phyloP scores from a whole-genome alignment of 1,139 yeast species.

The Geotrichum aggregatum region DNA sequence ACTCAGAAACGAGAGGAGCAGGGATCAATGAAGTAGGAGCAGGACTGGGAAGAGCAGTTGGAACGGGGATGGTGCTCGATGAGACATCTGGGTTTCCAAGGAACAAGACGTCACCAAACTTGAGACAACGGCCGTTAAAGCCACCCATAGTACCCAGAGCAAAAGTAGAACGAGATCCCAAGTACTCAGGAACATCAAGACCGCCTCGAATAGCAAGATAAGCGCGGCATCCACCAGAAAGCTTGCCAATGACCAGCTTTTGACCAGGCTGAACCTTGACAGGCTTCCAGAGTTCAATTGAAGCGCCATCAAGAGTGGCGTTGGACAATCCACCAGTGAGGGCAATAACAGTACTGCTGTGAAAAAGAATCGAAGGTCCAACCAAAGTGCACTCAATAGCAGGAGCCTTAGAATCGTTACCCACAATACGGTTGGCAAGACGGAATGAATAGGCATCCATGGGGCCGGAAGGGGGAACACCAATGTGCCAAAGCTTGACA shows the following conservation, averaged over 20 bases:
- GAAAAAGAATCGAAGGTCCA: constrained; percentile 85
- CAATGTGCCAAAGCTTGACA: constrained; percentile 78
- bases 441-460: constrained; percentile 93
- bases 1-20: constrained; percentile 34
- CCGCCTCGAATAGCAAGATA: constrained; percentile 91
- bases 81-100: constrained; percentile 71
- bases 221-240: constrained; percentile 78
- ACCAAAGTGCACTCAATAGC: constrained; percentile 83
- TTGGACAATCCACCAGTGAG: constrained; percentile 79
- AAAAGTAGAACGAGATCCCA: constrained; percentile 95
- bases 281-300: constrained; percentile 67
- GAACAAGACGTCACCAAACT: constrained; percentile 86
- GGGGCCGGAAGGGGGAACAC: constrained; percentile 98
- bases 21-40: constrained; percentile 62
- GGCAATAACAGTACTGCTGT: constrained; percentile 69
- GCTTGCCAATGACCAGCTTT: constrained; percentile 72
- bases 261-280: constrained; percentile 68
- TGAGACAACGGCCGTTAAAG: constrained; percentile 83
- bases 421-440: constrained; percentile 83
- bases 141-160: constrained; percentile 95
- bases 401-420: constrained; percentile 75
- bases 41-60: constrained; percentile 57
- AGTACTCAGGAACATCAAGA: constrained; percentile 85
- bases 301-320: constrained; percentile 59
- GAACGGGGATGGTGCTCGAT: constrained; percentile 67